Base-by-base conservation (phyloP, 257 asterid genomes). In the Handroanthus guayacan region DNA sequence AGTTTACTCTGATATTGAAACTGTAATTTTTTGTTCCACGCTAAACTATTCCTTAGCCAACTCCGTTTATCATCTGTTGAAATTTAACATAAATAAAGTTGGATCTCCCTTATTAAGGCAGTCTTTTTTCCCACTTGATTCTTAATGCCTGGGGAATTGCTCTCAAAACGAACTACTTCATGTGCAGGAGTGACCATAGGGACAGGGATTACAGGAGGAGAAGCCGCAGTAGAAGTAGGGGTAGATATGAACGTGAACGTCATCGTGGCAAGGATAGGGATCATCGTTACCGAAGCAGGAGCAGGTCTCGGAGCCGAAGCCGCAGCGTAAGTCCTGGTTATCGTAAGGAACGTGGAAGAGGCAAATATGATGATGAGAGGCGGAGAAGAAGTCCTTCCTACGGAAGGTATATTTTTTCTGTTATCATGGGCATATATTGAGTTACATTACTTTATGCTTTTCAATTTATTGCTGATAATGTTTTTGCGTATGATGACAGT, bases 221-320 rank as follows among this genome's bases (percentile, higher is more conserved):
- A 80, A 90, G 97, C 87, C 90, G 89, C 48, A 89, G 96, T 74
- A 83, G 96, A 81, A 90, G 97, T 68, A 84, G 91, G 79, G 96
- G 86, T 43, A 87, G 92, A 78, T 85, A 84, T 81, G 95, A 92
- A 10, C 94, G 96, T 39, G 95, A 92, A 25, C 81, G 87, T 43
- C 83, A 70, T 51, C 91, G 94, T 51, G 92, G 90, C 57, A 89
- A 87, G 83, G 93, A 90, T 77, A 86, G 82, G 79, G 96, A 88
- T 51, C 65, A 66, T 75, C 94, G 82, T 76, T 58, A 74, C 7
- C 80, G 93, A 17, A 81, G 86, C 78, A 84, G 81, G 79, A 89
- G 90, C 78, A 72, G 85, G 78, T 78, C 85, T 14, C 81, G 90
- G 5, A 85, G 88, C 86, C 78, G 87, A 65, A 93, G 97, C 83